Percentiles rank a stretch among this genome's conserved stretches.
Evolutionary conservation across 768 basidiomycete genomes (phyloP).

Genomic region (Tulasnella sp.): DNA sequence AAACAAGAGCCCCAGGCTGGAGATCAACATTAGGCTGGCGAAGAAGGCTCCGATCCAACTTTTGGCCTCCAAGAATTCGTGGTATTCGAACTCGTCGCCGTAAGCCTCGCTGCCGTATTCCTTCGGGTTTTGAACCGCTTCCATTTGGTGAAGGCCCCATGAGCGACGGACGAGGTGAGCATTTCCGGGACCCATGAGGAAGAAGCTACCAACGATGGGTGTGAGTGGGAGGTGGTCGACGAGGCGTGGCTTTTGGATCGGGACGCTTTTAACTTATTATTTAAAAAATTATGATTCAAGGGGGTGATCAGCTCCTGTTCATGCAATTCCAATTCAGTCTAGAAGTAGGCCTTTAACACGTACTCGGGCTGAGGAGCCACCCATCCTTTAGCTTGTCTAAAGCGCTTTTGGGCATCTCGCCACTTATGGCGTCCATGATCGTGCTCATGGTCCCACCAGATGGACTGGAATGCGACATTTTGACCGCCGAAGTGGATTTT

Average conservation of each 20-base stretch:
- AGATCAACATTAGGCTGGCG: conserved; percentile 11
- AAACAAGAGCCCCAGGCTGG: conserved; percentile 14
- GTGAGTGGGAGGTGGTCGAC: conserved; percentile 33
- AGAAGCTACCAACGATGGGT: conserved; percentile 33
- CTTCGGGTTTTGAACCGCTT: conserved; percentile 13
- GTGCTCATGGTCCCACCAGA: conserved; percentile 54
- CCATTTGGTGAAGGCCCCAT: conserved; percentile 30
- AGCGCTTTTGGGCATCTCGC: conserved; percentile 26
- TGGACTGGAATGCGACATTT: conserved; percentile 34
- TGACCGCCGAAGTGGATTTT: conserved; percentile 46
- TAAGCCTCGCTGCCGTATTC: conserved; percentile 33
- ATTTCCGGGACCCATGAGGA: conserved; percentile 39
- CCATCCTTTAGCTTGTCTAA: conserved; percentile 26
- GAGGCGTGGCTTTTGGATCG: conserved; percentile 24
- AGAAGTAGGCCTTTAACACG: conserved; percentile 17
- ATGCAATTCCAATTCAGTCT: neutral
- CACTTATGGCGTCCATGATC: conserved; percentile 26
- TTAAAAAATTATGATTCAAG: conserved; percentile 13
- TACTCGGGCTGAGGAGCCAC: conserved; percentile 39
- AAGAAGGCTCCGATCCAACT: conserved; percentile 18
- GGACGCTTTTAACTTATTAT: conserved; percentile 27
- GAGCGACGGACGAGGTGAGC: conserved; percentile 44
- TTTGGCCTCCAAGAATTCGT: conserved; percentile 43
- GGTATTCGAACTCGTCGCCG: conserved; percentile 64
- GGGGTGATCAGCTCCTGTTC: neutral